Evolutionary conservation across 108 stramenopile species (phyloP), one percentile per base, ranked within the genome.

Genomic region (Pseudonitzschia multiseries): DNA sequence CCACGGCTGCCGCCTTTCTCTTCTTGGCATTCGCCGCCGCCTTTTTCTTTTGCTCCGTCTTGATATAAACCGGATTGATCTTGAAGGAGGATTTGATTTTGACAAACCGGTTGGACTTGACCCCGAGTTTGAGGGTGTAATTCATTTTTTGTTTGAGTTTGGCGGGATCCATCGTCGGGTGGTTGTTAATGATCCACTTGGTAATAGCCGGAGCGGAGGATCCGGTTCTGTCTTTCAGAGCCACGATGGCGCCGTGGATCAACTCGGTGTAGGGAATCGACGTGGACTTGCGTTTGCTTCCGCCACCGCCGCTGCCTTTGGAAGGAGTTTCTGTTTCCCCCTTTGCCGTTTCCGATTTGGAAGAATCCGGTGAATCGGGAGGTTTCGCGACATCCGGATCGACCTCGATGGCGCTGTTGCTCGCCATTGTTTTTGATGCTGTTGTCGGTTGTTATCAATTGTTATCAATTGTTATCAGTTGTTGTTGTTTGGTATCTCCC

Each of bases 171-270:
- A 78, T 68, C 42, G 77, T 65, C 13, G 83, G 71, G 53, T 87
- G 73, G 21, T 87, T 77, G 50, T 75, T 57, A 54, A 87, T 57
- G 50, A 94, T 81, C 76, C 81, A 94, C 71, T 94, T 94, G 27
- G 69, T 65, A 59, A 94, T 89, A 20, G 93, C 90, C 57, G 78
- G 65, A 43, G 79, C 64, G 32, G 85, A 86, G 48, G 84, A 86
- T 15, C 93, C 93, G 44, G 88, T 87, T 21, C 93, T 84, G 73
- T 91, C 93, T 59, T 88, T 90, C 57, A 94, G 42, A 18, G 79
- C 69, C 2, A 84, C 78, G 69, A 94, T 92, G 24, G 90, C 90
- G 29, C 90, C 82, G 27, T 87, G 86, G 8, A 86, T 75, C 72
- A 91, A 71, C 29, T 83, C 73, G 27, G 87, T 67, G 80, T 90